Evolutionary conservation across 139 green algal genomes (phyloP).

Genomic region (Chlamydomonas asymmetrica): DNA sequence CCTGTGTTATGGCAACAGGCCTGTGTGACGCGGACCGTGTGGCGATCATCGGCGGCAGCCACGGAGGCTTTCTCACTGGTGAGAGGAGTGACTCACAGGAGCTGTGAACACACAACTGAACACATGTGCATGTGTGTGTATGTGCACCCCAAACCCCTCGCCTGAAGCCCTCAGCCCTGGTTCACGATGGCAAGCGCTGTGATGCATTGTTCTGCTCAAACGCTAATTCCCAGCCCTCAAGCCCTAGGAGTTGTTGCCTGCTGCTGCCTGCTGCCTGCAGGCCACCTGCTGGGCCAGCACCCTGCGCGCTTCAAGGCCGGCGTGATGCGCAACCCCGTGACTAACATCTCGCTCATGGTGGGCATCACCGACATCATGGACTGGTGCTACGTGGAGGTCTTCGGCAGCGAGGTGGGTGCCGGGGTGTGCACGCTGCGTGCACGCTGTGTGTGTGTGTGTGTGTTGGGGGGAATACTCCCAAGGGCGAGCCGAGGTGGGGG

Average conservation of each 20-base stretch:
- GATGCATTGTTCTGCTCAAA: too few relatives aligned
- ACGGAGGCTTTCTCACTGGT: conserved; percentile 92
- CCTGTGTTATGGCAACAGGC: conserved; percentile 46
- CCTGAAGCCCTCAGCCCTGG: too few relatives aligned
- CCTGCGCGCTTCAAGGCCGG: conserved; percentile 64
- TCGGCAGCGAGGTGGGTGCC: conserved; percentile 61
- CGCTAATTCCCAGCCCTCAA: too few relatives aligned
- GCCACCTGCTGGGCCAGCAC: conserved; percentile 88
- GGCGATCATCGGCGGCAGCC: conserved; percentile 80
- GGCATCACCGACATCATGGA: conserved; percentile 88
- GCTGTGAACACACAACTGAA: too few relatives aligned
- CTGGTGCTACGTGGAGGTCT: conserved; percentile 89
- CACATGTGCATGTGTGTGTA: too few relatives aligned
- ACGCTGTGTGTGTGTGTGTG: too few relatives aligned
- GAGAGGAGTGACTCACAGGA: too few relatives aligned
- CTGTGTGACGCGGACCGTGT: conserved; percentile 58
- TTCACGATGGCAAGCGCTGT: too few relatives aligned
- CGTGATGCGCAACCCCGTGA: conserved; percentile 91
- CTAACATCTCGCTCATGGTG: conserved; percentile 86
- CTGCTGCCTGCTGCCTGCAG: neutral
- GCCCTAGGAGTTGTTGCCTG: neutral
- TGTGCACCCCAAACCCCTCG: too few relatives aligned
- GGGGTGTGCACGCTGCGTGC: neutral
- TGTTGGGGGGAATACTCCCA: too few relatives aligned
- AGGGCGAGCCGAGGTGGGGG: too few relatives aligned